Base-by-base conservation (phyloP, 768 basidiomycete genomes). In the Pholiota molesta region DNA sequence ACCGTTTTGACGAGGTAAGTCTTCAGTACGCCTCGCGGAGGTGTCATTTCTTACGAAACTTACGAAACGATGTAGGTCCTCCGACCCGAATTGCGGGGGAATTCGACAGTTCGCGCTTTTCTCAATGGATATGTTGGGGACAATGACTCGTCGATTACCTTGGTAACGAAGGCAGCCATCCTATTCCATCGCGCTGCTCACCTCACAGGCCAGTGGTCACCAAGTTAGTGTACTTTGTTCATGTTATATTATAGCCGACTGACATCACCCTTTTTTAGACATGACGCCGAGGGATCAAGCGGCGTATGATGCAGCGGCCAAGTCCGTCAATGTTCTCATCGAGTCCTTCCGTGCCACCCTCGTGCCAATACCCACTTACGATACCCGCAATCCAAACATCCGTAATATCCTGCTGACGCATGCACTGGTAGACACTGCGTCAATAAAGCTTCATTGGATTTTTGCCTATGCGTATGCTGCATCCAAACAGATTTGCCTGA, bases 141-240 rank as follows among this genome's bases (percentile, higher is more conserved):
- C 47, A 78, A 74, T 44, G 67, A 73, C 37, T 78, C 77, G 26
- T 71, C 77, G 11, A 74, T 78, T 21, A 76, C 82, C 1, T 68
- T 85, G 66, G 74, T 78, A 52, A 79, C 78, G 59, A 87, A 88
- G 64, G 85, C 86, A 0, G 78, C 83, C 6, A 79, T 86, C 23
- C 73, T 89, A 44, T 83, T 87, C 59, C 87, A 87, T 66, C 78
- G 82, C 23, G 83, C 88, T 9, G 77, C 82, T 8, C 81, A 83
- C 52, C 72, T 90, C 17, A 79, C 81, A 7, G 81, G 79, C 6
- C 80, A 81, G 65, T 82, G 75, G 76, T 71, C 72, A 47, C 77
- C 79, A 14, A 75, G 80, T 82, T 65, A 57, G 79, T 70, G 33
- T 53, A 47, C 57, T 55, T 23, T 47, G 23, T 40, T 26, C 51